These are phyloP conservation scores for Acacia concinna DNA, from an alignment of 331 rosid species.

Conservation along the genomic window DNA sequence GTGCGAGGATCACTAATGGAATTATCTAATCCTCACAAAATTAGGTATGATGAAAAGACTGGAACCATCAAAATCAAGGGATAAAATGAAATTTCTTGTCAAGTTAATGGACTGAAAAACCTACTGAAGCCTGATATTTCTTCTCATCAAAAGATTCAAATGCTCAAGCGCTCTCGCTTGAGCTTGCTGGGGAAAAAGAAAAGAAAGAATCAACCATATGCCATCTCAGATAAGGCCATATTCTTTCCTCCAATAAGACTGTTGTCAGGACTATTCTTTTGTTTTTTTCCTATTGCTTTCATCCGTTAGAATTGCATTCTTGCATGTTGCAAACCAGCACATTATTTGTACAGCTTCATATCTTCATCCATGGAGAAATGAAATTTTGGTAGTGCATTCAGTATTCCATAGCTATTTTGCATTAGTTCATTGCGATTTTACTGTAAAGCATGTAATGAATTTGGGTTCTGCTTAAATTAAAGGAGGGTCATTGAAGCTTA, in stretches of 20 bases:
- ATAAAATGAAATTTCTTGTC: not conserved
- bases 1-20: not conserved
- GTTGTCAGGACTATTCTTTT: constrained; percentile 52
- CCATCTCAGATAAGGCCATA: constrained; percentile 50
- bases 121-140: not conserved
- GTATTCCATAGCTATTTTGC: constrained; percentile 40
- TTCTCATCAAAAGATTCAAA: constrained; percentile 42
- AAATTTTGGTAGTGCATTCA: constrained; percentile 84
- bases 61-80: constrained; percentile 6
- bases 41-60: not conserved
- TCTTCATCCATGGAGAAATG: constrained; percentile 96
- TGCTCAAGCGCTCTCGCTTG: constrained; percentile 31
- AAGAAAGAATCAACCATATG: constrained; percentile 33
- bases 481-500: constrained; percentile 35
- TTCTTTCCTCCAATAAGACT: constrained; percentile 76
- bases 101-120: not conserved
- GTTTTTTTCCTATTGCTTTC: constrained; percentile 18
- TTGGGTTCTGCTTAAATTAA: constrained; percentile 45
- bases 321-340: constrained; percentile 63
- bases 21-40: not conserved
- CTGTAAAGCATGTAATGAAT: constrained; percentile 48
- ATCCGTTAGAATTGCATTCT: constrained; percentile 56
- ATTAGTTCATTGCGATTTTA: constrained; percentile 38
- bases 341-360: constrained; percentile 95
- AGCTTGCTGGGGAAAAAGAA: constrained; percentile 27